These are phyloP conservation scores for Scheffersomyces parashehatae DNA, from an alignment of 1,139 yeast genomes.

Conservation along the genomic window DNA sequence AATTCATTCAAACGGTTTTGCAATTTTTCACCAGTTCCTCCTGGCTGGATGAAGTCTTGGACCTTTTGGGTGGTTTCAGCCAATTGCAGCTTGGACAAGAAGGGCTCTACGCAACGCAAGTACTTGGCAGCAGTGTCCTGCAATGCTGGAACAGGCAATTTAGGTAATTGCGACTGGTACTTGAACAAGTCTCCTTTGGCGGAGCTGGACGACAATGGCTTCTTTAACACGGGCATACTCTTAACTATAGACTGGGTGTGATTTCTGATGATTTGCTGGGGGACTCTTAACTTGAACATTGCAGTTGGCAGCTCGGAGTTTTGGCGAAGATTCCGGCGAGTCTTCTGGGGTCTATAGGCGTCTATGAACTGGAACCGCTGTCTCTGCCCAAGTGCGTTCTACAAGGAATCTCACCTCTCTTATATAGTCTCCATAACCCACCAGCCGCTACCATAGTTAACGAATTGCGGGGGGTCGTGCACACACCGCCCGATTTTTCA, in stretches of 20 bases:
- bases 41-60: constrained; percentile 60
- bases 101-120: constrained; percentile 72
- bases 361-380: too few species aligned
- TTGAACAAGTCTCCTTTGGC: constrained; percentile 70
- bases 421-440: too few species aligned
- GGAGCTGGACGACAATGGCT: constrained; percentile 30
- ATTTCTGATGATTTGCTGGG: constrained; percentile 1
- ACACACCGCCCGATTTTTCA: background rate
- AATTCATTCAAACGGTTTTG: constrained; percentile 65
- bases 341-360: too few species aligned
- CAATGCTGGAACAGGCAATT: constrained; percentile 84
- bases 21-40: constrained; percentile 66
- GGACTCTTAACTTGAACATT: constrained; percentile 8
- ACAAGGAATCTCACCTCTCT: too few species aligned
- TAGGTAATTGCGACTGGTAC: constrained; percentile 74
- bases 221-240: constrained; percentile 6
- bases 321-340: too few species aligned
- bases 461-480: background rate
- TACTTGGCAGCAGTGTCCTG: constrained; percentile 71
- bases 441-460: too few species aligned
- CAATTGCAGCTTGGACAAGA: constrained; percentile 53
- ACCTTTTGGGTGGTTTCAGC: constrained; percentile 59
- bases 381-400: too few species aligned
- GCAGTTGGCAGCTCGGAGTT: too few species aligned
- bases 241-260: background rate